phyloP scores from a whole-genome alignment of 225 moss, liverwort and hornwort species.

The Marchantia paleacea region DNA sequence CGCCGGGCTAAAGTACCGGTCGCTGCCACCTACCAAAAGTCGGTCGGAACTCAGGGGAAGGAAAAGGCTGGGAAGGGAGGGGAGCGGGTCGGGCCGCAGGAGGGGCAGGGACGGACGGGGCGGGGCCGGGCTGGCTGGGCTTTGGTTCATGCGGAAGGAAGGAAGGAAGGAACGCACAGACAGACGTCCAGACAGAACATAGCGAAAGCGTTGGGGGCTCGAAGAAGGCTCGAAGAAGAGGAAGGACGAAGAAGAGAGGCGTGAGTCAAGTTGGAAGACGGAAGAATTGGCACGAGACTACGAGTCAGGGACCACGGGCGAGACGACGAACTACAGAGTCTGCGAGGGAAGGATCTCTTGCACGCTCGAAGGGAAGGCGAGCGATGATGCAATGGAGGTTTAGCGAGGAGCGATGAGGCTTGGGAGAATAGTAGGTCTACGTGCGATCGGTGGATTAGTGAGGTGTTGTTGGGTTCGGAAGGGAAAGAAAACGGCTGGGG shows the following conservation, averaged over 20 bases:
- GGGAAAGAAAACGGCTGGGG: neutral
- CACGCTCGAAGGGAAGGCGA: neutral
- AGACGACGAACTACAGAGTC: neutral
- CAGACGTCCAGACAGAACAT: neutral
- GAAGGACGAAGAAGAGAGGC: conserved; percentile 1
- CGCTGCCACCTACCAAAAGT: neutral
- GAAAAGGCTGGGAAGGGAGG: neutral
- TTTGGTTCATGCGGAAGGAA: neutral
- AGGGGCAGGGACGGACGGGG: neutral
- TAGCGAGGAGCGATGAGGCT: conserved; percentile 1
- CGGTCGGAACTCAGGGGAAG: neutral
- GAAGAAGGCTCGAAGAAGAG: neutral
- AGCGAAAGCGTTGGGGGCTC: conserved; percentile 11
- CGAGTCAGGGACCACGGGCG: neutral
- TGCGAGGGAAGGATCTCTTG: neutral
- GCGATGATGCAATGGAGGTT: neutral
- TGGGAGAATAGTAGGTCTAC: neutral
- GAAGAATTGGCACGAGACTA: neutral
- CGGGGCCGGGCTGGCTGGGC: neutral
- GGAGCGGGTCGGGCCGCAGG: neutral
- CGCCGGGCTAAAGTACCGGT: neutral
- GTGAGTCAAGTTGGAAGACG: neutral
- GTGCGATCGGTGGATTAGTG: conserved; percentile 10
- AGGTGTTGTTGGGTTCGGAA: neutral
- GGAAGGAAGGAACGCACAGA: neutral